Evolutionary conservation across 352 stramenopile species (phyloP), one percentile per base, ranked within the genome.

Genomic region (Globisporangium mamillatum): DNA sequence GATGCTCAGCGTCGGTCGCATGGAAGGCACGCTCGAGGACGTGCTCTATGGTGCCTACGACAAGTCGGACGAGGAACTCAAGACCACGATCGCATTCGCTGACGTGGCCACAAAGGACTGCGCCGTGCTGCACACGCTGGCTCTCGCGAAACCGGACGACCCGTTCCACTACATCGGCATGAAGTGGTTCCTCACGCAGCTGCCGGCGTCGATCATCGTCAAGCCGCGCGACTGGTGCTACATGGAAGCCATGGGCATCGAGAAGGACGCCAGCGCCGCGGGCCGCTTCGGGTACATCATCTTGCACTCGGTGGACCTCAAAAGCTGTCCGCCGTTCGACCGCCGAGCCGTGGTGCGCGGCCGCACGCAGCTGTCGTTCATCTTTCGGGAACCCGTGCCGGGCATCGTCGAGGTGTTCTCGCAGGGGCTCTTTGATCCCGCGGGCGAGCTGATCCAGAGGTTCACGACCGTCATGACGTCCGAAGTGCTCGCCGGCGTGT

Each of bases 81-180:
- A 84, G 60, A 79, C 80, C 9, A 80, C 71, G 4, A 74, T 78
- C 55, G 36, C 68, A 27, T 86, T 66, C 53, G 61, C 72, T 29
- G 69, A 82, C 62, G 60, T 78, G 36, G 70, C 58, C 18, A 71
- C 62, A 24, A 78, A 66, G 9, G 80, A 87, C 65, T 83, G 73
- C 54, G 67, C 72, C 7, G 56, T 86, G 54, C 70, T 89, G 5
- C 67, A 67, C 29, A 82, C 71, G 25, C 55, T 89, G 44, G 78
- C 87, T 50, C 56, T 76, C 12, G 77, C 75, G 18, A 75, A 73
- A 18, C 64, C 68, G 0, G 60, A 71, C 0, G 72, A 86, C n/a
- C 81, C 79, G 34, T 76, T 88, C 50, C 76, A 84, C 32, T 88
- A 77, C 60, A 27, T 89, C 14, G 79, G 79, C 3, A 62, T 89